A percentile compares a stretch with the other conserved stretches of the same genome.
Conservation (phyloP, 169 alveolate species). For the Plasmodium ovale region DNA sequence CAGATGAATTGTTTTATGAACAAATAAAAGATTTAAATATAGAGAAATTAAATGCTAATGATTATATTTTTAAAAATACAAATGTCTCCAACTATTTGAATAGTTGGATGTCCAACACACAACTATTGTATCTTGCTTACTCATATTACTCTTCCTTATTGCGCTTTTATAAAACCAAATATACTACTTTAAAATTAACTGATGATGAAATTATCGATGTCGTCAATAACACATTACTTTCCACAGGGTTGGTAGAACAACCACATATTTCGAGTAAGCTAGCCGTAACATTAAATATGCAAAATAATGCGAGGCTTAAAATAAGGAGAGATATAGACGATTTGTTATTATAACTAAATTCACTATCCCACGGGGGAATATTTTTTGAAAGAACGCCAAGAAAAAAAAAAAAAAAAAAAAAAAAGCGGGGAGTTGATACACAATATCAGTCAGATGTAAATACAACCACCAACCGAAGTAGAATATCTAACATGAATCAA, state of each 20-base stretch:
- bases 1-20: constrained; percentile 77
- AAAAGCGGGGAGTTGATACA: background rate
- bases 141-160: constrained; percentile 72
- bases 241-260: constrained; percentile 75
- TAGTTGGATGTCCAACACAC: constrained; percentile 76
- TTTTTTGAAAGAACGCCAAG: no score
- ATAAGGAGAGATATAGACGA: constrained; percentile 69
- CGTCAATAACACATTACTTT: constrained; percentile 57
- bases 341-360: constrained; percentile 28
- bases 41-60: constrained; percentile 47
- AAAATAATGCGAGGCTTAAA: constrained; percentile 66
- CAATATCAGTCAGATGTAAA: background rate
- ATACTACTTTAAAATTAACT: constrained; percentile 34
- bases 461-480: no score
- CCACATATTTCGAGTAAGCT: constrained; percentile 70
- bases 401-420: constrained; percentile 5
- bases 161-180: constrained; percentile 74
- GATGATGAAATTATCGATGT: constrained; percentile 77
- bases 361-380: no score
- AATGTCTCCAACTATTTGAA: constrained; percentile 61
- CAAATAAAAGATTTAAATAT: constrained; percentile 75
- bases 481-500: no score
- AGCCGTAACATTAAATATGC: constrained; percentile 73
- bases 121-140: constrained; percentile 65
- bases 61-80: constrained; percentile 67